A percentile compares a stretch with the other conserved stretches of the same genome.
phyloP scores from a whole-genome alignment of 2,329 filamentous ascomycete genomes.

The Aureobasidium subglaciale region DNA sequence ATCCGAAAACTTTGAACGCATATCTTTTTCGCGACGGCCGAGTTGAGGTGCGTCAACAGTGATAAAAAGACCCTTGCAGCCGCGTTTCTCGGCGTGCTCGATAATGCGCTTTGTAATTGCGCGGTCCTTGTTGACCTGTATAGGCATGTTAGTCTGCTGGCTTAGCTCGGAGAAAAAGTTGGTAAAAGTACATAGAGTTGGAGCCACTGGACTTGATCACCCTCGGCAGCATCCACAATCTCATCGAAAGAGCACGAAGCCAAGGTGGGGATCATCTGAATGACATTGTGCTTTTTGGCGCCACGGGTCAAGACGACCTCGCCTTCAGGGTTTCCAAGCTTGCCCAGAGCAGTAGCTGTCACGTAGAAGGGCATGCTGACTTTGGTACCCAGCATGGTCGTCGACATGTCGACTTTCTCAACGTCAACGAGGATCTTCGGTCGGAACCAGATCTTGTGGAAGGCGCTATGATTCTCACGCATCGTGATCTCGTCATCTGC shows the following conservation, averaged over 20 bases:
- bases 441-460: constrained; percentile 96
- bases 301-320: constrained; percentile 86
- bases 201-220: constrained; percentile 86
- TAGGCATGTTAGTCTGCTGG: background rate
- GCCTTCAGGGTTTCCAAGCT: constrained; percentile 87
- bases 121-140: constrained; percentile 76
- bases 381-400: constrained; percentile 88
- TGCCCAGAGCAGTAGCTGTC: constrained; percentile 90
- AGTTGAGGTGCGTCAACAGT: constrained; percentile 96
- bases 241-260: constrained; percentile 97
- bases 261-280: constrained; percentile 98
- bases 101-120: constrained; percentile 85
- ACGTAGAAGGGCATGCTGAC: constrained; percentile 88
- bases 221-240: constrained; percentile 76
- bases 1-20: constrained; percentile 74
- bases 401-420: constrained; percentile 75
- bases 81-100: constrained; percentile 80
- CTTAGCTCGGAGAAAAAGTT: no score
- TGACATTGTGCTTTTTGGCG: constrained; percentile 75
- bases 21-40: constrained; percentile 92
- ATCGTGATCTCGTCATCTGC: constrained; percentile 89
- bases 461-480: constrained; percentile 91
- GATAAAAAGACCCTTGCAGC: constrained; percentile 95
- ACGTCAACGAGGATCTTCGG: constrained; percentile 86
- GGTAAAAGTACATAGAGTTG: constrained; percentile 65